phyloP scores from a whole-genome alignment of 768 basidiomycete species.

The Pholiota molesta region DNA sequence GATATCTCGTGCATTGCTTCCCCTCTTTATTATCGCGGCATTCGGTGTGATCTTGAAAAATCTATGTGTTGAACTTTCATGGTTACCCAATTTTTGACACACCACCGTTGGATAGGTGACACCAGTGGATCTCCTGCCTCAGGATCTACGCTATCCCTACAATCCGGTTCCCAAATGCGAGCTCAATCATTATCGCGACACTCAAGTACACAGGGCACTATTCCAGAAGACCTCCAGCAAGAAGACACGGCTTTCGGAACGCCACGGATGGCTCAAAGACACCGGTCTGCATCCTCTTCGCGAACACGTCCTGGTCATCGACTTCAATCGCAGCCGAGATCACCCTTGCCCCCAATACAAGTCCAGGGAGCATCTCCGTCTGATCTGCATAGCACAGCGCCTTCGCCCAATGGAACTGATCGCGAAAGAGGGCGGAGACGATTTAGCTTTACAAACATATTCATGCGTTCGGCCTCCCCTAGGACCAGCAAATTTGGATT shows the following conservation, averaged over 20 bases:
- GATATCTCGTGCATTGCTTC: background rate
- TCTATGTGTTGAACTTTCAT: background rate
- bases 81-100: background rate
- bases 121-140: conserved; percentile 6
- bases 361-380: background rate
- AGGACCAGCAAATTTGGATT: conserved; percentile 17
- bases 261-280: background rate
- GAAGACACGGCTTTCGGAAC: conserved; percentile 17
- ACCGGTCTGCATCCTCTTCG: conserved; percentile 2
- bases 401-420: background rate
- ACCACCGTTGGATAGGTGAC: conserved; percentile 7
- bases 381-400: background rate
- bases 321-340: conserved; percentile 1
- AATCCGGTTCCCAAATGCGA: conserved; percentile 12
- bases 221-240: conserved; percentile 29
- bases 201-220: conserved; percentile 40
- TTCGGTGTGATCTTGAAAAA: background rate
- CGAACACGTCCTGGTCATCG: background rate
- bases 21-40: background rate
- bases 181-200: conserved; percentile 41
- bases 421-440: conserved; percentile 27
- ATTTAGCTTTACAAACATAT: conserved; percentile 57
- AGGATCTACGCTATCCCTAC: conserved; percentile 12
- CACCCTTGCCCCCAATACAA: conserved; percentile 3
- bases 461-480: conserved; percentile 53